Evolutionary conservation across 148 eudicot genomes (phyloP), one percentile per base, ranked within the genome.

Genomic region (Nepenthes gracilis): DNA sequence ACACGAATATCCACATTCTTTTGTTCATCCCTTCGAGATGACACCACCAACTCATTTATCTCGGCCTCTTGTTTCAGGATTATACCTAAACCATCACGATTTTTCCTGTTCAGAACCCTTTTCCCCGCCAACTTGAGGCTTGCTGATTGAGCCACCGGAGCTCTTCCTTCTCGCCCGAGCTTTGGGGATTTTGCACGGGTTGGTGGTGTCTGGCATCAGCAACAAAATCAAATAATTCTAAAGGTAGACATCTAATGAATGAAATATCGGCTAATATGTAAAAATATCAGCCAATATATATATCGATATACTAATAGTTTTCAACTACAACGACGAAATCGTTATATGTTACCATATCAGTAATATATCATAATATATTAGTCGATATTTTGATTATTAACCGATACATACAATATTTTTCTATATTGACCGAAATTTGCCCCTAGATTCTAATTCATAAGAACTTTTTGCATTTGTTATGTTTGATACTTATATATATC

Each of bases 111-210:
- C 35, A 54, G 40, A 63, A 53, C 64, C 77, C 43, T 57, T 69
- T 54, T 62, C 82, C 66, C 75, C 77, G 37, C 62, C 61, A 61
- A 43, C 63, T 40, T 40, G 65, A 40, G 70, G 12, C 13, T 64
- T 65, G 64, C 77, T 55, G 51, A 71, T 65, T 33, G 80, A 58
- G 61, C 75, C 85, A 63, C 76, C 75, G 74, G 69, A 81, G 75
- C 87, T 85, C 81, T 89, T 85, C 60, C 85, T 80, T 80, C 94
- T 74, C 23, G 23, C 57, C 93, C 93, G 51, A 85, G 78, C 62
- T 86, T 81, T 60, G 96, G 93, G 64, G 96, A 89, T 77, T 86
- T 89, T 57, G 97, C 86, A 61, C 97, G 94, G 63, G 97, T 90
- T 63, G 97, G 85, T 54, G 83, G 80, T 58, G 80, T 75, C 97